phyloP scores from a whole-genome alignment of 345 rosid genomes.

The Anastatica hierochuntica region DNA sequence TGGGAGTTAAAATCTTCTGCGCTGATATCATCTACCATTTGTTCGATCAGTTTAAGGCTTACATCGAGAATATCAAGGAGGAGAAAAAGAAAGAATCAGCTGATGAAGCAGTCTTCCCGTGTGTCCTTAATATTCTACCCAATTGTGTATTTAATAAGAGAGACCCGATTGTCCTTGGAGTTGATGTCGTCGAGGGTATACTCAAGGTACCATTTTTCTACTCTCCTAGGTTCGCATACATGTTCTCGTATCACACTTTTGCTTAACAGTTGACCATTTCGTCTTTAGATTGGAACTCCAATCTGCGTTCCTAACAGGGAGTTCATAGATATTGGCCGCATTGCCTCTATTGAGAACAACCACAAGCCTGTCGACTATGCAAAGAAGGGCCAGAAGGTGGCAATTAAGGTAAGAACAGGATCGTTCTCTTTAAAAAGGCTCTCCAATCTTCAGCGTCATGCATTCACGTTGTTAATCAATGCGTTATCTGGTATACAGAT shows the following conservation, averaged over 20 bases:
- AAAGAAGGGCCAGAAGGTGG: constrained; percentile 72
- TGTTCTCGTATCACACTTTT: not conserved
- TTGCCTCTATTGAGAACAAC: constrained; percentile 74
- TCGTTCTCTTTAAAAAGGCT: constrained; percentile 2
- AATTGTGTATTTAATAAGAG: constrained; percentile 74
- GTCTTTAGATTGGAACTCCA: constrained; percentile 73
- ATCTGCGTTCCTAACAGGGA: constrained; percentile 74
- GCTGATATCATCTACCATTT: constrained; percentile 95
- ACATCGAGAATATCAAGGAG: constrained; percentile 71
- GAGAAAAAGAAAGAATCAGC: constrained; percentile 92
- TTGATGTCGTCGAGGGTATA: constrained; percentile 72
- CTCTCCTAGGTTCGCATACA: not conserved
- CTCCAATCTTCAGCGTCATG: not conserved
- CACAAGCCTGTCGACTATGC: constrained; percentile 67
- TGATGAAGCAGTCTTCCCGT: constrained; percentile 90
- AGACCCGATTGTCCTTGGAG: constrained; percentile 88
- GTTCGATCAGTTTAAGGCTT: constrained; percentile 82
- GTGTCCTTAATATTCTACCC: constrained; percentile 68
- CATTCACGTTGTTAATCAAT: not conserved
- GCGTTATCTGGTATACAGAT: constrained; percentile 43
- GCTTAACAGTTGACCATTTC: constrained; percentile 2
- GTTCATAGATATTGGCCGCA: constrained; percentile 76
- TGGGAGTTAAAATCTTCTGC: constrained; percentile 88
- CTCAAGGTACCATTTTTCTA: constrained; percentile 39
- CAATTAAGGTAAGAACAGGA: constrained; percentile 58